phyloP scores from a whole-genome alignment of 176 grass and related monocot genomes.

The Triticum aestivum region DNA sequence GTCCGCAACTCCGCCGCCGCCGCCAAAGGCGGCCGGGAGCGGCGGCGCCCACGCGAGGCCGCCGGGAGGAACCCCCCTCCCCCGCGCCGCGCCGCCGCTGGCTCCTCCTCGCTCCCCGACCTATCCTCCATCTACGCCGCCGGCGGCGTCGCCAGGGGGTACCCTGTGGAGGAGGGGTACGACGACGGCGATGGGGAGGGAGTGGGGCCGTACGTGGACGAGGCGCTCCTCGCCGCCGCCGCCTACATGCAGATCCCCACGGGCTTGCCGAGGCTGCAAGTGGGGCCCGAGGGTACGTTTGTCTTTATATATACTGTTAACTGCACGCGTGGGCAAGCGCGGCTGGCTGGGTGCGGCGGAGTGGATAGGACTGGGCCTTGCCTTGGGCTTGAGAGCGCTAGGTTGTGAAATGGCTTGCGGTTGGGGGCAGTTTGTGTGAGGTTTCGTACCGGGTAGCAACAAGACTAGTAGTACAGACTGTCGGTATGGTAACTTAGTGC shows the following conservation, averaged over 20 bases:
- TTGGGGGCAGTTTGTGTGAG: neutral
- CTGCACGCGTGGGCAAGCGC: slow-evolving; percentile 31
- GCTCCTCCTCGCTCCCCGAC: slow-evolving; percentile 62
- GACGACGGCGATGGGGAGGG: slow-evolving; percentile 31
- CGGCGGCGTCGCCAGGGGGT: slow-evolving; percentile 29
- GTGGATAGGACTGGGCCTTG: slow-evolving; percentile 14
- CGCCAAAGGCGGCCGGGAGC: slow-evolving; percentile 21
- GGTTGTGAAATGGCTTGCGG: neutral
- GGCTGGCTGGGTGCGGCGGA: slow-evolving; percentile 5
- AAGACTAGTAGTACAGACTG: neutral
- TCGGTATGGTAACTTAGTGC: neutral
- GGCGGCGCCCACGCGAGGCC: slow-evolving; percentile 1
- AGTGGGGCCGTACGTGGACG: slow-evolving; percentile 27
- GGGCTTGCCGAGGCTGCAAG: slow-evolving; percentile 68
- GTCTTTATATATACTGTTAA: neutral
- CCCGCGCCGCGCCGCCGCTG: slow-evolving; percentile 14
- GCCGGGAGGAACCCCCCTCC: slow-evolving; percentile 9
- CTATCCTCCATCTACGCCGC: slow-evolving; percentile 34
- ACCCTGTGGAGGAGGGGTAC: slow-evolving; percentile 40
- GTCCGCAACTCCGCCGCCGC: slow-evolving; percentile 49
- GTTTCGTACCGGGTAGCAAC: neutral
- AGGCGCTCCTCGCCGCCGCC: slow-evolving; percentile 26
- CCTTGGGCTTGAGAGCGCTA: neutral
- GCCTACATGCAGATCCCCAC: slow-evolving; percentile 41
- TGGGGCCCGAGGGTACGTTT: slow-evolving; percentile 68